Percentiles rank a stretch among this genome's conserved stretches.
Evolutionary conservation across 441 rosid genomes (phyloP).

Genomic region (Adansonia madagascariensis): DNA sequence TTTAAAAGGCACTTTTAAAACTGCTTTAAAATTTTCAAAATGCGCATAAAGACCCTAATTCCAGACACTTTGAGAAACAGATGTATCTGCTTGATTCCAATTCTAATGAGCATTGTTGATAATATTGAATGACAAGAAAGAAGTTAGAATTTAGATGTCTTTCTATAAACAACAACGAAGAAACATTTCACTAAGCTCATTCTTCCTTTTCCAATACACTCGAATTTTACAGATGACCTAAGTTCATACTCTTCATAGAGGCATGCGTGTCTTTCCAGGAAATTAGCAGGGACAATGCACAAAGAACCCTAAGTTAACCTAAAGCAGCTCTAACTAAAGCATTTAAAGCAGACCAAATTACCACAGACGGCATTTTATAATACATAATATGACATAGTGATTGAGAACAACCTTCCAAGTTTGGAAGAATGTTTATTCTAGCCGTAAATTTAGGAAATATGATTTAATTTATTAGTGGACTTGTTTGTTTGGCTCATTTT

Average conservation of each 20-base stretch:
- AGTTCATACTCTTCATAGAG: not conserved
- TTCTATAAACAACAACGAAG: slow-evolving; percentile 9
- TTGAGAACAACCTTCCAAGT: slow-evolving; percentile 1
- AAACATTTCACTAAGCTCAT: slow-evolving; percentile 8
- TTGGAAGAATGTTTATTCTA: not conserved
- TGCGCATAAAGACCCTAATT: not conserved
- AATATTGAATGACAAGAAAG: not conserved
- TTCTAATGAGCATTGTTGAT: slow-evolving; percentile 7
- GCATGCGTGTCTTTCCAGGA: not conserved
- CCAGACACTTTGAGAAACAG: slow-evolving; percentile 5
- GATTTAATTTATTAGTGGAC: slow-evolving; percentile 4
- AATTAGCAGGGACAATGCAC: not conserved
- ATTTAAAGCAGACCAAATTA: slow-evolving; percentile 2
- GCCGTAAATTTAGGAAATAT: not conserved
- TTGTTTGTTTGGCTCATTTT: not conserved
- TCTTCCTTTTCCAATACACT: slow-evolving; percentile 8
- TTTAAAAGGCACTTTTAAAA: slow-evolving; percentile 7
- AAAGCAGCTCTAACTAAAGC: not conserved
- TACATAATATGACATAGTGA: not conserved
- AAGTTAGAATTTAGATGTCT: slow-evolving; percentile 15
- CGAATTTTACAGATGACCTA: not conserved
- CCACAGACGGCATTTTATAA: not conserved
- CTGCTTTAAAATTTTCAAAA: not conserved
- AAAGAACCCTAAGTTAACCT: not conserved
- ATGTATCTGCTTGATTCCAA: not conserved